These are phyloP conservation scores for Scleromitrula shiraiana DNA, from an alignment of 2,329 filamentous ascomycete species.

Conservation along the genomic window DNA sequence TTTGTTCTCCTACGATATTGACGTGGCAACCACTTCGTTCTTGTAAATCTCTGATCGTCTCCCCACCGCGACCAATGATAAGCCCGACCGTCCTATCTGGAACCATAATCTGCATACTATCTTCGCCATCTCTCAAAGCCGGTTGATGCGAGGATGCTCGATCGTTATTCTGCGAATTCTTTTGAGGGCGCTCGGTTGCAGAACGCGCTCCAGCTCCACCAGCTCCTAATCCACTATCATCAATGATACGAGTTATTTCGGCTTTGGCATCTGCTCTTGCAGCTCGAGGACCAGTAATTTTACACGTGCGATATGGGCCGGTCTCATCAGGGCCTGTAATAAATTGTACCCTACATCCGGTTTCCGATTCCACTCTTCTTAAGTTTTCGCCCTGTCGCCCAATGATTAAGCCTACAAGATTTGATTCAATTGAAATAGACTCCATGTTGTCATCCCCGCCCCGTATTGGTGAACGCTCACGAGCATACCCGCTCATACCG, in stretches of 20 bases:
- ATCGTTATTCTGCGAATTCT: conserved; percentile 24
- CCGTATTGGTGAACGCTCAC: conserved; percentile 51
- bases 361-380: conserved; percentile 74
- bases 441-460: conserved; percentile 58
- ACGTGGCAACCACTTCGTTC: conserved; percentile 91
- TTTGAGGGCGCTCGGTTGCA: conserved; percentile 32
- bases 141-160: conserved; percentile 32
- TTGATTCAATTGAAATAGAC: conserved; percentile 79
- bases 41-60: conserved; percentile 88
- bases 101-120: conserved; percentile 88
- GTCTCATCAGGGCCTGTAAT: conserved; percentile 65
- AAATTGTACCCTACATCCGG: conserved; percentile 79
- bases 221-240: conserved; percentile 61
- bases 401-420: conserved; percentile 82
- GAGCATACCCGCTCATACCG: conserved; percentile 35
- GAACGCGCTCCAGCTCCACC: conserved; percentile 41
- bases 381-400: conserved; percentile 86
- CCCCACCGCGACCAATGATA: conserved; percentile 88
- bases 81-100: conserved; percentile 86
- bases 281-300: conserved; percentile 67
- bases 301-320: conserved; percentile 72
- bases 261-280: conserved; percentile 70
- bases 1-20: conserved; percentile 89
- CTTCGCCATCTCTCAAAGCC: conserved; percentile 67
- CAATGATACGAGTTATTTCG: conserved; percentile 81